Evolutionary conservation across 441 rosid species (phyloP), one percentile per base, ranked within the genome.

Genomic region (Erodium chrysanthum): DNA sequence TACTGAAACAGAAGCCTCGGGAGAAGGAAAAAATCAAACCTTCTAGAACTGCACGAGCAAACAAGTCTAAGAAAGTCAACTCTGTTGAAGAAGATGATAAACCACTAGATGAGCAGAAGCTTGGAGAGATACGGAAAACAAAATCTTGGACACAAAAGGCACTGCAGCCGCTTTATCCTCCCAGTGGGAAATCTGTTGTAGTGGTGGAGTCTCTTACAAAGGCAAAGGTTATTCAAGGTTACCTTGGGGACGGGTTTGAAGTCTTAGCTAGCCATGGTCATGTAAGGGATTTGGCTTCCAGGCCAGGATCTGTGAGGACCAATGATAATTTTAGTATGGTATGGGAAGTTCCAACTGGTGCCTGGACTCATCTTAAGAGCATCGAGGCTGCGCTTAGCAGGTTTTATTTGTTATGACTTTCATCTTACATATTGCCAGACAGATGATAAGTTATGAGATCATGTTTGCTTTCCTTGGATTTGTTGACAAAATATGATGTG

Each of bases 351-450:
- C 97, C 96, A 70, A 79, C 92, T 74, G 71, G 92, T 71, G 96
- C 97, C 29, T 94, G 99, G 99, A 90, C 96, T 69, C 94, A 91
- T 81, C 94, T 94, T 73, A 88, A 94, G 83, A 89, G 96, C 84
- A 89, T 91, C 75, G 92, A 86, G 84, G 88, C 87, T 78, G 91
- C 97, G 46, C 68, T 94, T 73, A 83, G 77, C 70, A 90, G 96
- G 99, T 94, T 84, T 31, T 76, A 52, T 69, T 52, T 73, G 59
- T 61, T 50, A 44, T 64, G 66, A 52, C 61, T 59, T 64, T 66
- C 33, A 54, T 14, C 68, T 66, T 12, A 31, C 69, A 29, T 66
- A 60, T 48, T 59, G n/a, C 66, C 58, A 62, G 22, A 54, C 64
- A 54, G 21, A 20, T 35, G 11, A 52, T 52, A 17, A 54, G 2